These are phyloP conservation scores for Penstemon newberryi DNA, from an alignment of 257 asterid genomes.

Conservation along the genomic window DNA sequence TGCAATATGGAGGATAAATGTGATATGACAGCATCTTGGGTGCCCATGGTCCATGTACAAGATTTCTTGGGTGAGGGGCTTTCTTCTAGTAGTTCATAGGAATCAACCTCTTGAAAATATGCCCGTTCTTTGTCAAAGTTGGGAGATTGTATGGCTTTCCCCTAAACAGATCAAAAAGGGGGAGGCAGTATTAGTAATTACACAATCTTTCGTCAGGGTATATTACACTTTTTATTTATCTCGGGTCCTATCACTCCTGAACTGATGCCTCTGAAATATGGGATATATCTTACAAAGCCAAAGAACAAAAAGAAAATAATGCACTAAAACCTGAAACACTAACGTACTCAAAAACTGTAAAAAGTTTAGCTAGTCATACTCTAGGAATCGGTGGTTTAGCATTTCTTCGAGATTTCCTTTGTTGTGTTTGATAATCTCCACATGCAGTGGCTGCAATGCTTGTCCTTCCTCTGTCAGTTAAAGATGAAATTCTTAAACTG, in stretches of 20 bases:
- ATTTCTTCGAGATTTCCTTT: constrained; percentile 59
- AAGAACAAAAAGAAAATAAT: background rate
- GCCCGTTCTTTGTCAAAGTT: constrained; percentile 70
- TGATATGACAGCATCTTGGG: constrained; percentile 47
- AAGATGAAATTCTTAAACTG: constrained; percentile 15
- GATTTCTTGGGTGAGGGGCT: constrained; percentile 95
- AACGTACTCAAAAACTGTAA: constrained; percentile 15
- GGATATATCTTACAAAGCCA: background rate
- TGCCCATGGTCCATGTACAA: constrained; percentile 66
- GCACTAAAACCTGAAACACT: constrained; percentile 11
- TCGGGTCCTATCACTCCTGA: constrained; percentile 15
- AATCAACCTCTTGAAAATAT: constrained; percentile 89
- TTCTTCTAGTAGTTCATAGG: constrained; percentile 81
- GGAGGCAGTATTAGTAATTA: background rate
- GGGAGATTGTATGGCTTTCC: constrained; percentile 50
- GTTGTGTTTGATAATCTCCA: constrained; percentile 53
- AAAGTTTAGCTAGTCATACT: constrained; percentile 41
- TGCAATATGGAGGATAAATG: constrained; percentile 72
- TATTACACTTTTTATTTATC: background rate
- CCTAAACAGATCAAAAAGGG: constrained; percentile 43
- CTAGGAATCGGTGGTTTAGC: constrained; percentile 85
- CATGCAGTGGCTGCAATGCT: constrained; percentile 73
- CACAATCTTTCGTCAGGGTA: constrained; percentile 12
- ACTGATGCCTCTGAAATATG: constrained; percentile 8
- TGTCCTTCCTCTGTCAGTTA: constrained; percentile 78